Evolutionary conservation across 352 stramenopile species (phyloP).

Genomic region (Discostella stelligera): DNA sequence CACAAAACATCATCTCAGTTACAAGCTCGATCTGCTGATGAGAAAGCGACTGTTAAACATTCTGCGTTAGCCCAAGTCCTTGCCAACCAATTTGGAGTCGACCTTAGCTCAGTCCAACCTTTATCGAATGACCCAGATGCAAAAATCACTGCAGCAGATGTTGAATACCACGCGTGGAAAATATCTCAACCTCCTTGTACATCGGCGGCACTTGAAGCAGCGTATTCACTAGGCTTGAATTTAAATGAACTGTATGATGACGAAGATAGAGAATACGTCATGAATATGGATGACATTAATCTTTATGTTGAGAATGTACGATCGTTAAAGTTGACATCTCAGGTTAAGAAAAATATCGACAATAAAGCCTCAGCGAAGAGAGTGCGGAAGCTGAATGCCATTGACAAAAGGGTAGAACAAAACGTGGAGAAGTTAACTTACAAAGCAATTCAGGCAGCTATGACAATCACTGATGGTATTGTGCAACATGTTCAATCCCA

Average conservation of each 20-base stretch:
- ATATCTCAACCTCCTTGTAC: conserved; percentile 41
- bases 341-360: conserved; percentile 6
- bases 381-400: conserved; percentile 22
- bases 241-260: conserved; percentile 36
- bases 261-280: conserved; percentile 27
- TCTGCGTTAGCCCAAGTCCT: conserved; percentile 38
- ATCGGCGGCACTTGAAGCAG: conserved; percentile 27
- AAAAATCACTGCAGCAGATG: conserved; percentile 45
- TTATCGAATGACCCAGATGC: conserved; percentile 1
- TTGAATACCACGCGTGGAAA: conserved; percentile 42
- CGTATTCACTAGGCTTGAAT: conserved; percentile 36
- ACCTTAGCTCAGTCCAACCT: conserved; percentile 24
- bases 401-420: conserved; percentile 40
- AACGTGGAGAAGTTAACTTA: conserved; percentile 27
- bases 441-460: conserved; percentile 20
- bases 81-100: conserved; percentile 44
- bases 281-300: conserved; percentile 34
- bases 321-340: conserved; percentile 19
- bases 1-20: neutral
- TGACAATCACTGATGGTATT: conserved; percentile 16
- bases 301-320: conserved; percentile 31
- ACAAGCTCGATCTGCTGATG: neutral
- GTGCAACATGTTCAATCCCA: conserved; percentile 17
- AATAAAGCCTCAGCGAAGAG: neutral
- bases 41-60: conserved; percentile 9